Evolutionary conservation across 805 yeast genomes (phyloP).

Genomic region (Candida manassasensis): DNA sequence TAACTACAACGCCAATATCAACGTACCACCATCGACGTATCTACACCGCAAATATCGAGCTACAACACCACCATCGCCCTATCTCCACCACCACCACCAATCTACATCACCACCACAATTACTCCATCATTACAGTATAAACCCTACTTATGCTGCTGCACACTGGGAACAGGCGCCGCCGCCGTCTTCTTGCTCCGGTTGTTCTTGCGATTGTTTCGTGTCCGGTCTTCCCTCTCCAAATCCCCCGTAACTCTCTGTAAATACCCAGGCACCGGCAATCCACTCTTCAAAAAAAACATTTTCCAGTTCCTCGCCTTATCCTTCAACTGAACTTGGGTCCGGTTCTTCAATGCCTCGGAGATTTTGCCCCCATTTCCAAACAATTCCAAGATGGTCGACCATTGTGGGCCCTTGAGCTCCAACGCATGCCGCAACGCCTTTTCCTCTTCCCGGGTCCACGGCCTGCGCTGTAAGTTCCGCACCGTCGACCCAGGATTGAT

Average conservation of each 20-base stretch:
- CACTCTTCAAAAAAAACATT: conserved; percentile 72
- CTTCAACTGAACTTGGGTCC: conserved; percentile 88
- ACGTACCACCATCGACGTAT: too few species aligned
- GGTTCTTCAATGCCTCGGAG: conserved; percentile 76
- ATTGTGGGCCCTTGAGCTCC: conserved; percentile 81
- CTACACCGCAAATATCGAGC: too few species aligned
- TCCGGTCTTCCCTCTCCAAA: conserved; percentile 50
- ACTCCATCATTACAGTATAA: too few species aligned
- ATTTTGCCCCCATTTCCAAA: conserved; percentile 92
- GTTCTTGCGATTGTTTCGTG: conserved; percentile 24
- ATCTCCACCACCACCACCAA: too few species aligned
- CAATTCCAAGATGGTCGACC: conserved; percentile 87
- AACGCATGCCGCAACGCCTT: conserved; percentile 77
- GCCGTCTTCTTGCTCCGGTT: conserved; percentile 30
- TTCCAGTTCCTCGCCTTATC: conserved; percentile 98
- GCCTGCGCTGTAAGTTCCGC: conserved; percentile 44
- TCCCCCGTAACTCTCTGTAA: conserved; percentile 86
- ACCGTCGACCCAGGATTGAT: conserved; percentile 25
- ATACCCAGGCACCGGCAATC: conserved; percentile 74
- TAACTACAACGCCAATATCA: too few species aligned
- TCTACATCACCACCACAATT: too few species aligned
- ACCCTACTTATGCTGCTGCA: conserved; percentile 5
- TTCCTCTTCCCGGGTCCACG: conserved; percentile 90
- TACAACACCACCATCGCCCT: too few species aligned
- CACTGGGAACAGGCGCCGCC: conserved; percentile 36